phyloP scores from a whole-genome alignment of 2,329 filamentous ascomycete species.

The Colletotrichum liaoningense region DNA sequence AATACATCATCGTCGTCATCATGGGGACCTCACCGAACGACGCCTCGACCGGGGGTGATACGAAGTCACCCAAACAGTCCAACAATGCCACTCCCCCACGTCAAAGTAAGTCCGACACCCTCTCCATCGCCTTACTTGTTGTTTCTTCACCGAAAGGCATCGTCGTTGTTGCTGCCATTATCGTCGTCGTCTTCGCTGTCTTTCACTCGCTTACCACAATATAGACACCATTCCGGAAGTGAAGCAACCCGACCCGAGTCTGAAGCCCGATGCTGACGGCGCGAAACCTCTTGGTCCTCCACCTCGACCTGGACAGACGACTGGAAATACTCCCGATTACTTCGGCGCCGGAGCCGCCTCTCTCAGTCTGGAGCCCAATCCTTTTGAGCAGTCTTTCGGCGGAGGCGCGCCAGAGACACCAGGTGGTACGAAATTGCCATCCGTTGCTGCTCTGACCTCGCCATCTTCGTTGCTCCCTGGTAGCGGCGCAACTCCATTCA shows the following conservation, averaged over 20 bases:
- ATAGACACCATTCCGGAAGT: slow-evolving; percentile 57
- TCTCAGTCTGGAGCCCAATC: slow-evolving; percentile 88
- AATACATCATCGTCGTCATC: slow-evolving; percentile 60
- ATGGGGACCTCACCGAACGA: slow-evolving; percentile 59
- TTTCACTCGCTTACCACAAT: slow-evolving; percentile 38
- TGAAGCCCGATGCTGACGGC: slow-evolving; percentile 68
- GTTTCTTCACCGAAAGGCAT: slow-evolving; percentile 13
- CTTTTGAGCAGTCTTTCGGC: slow-evolving; percentile 95
- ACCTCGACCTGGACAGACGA: slow-evolving; percentile 69
- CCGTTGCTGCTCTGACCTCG: slow-evolving; percentile 90
- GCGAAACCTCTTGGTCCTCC: slow-evolving; percentile 77
- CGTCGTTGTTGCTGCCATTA: slow-evolving; percentile 25
- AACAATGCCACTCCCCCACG: slow-evolving; percentile 53
- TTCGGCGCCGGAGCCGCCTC: slow-evolving; percentile 69
- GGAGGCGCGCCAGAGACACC: slow-evolving; percentile 79
- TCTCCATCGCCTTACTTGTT: slow-evolving; percentile 27
- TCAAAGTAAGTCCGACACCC: slow-evolving; percentile 52
- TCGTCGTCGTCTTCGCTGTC: slow-evolving; percentile 29
- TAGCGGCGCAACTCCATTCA: slow-evolving; percentile 77
- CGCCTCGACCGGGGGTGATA: slow-evolving; percentile 53
- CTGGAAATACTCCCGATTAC: slow-evolving; percentile 73
- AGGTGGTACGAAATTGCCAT: slow-evolving; percentile 84
- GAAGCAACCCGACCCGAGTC: slow-evolving; percentile 61
- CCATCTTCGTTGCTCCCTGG: slow-evolving; percentile 84
- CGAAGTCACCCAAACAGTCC: slow-evolving; percentile 61